Evolutionary conservation across 1,139 yeast species (phyloP), one percentile per base, ranked within the genome.

Genomic region (Geotrichum histeridarum): DNA sequence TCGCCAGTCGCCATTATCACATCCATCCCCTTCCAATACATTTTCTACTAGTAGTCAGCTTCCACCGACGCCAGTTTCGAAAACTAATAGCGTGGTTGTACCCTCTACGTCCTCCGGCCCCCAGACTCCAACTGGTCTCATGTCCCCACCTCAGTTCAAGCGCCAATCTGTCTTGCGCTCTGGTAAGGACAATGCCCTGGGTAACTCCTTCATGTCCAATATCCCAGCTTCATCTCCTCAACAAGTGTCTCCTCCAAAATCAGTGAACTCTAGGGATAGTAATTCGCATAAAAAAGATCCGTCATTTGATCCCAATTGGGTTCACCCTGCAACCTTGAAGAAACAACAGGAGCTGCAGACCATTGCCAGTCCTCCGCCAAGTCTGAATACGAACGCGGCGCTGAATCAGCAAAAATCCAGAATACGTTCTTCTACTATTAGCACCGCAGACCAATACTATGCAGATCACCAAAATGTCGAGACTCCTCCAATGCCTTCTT

Each of bases 301-400:
- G 7, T 64, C 67, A 15, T 64, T 64, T 49, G 64, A 64, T 53
- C 57, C 56, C 22, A 59, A 63, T 48, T 64, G 67, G 67, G 46
- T 43, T n/a, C 51, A 48, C 22, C 51, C 51, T 33, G 47, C 42
- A 18, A 42, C 51, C 17, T 44, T 18, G 41, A 36, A 15, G 42
- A 51, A 39, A 48, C 51, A 22, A 31, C 38, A 31, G n/a, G 44
- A 46, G 33, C 32, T 15, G 8, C 27, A 44, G 39, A 27, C 18
- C 15, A 50, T 18, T 27, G 17, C 27, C 8, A 49, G 11, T 30
- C 5, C 27, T 30, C 30, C n/a, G n/a, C n/a, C 35, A 30, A 42
- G n/a, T 11, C 15, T 27, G 31, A 22, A 5, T 2, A 5, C 36
- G 9, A 31, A 31, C 14, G 32, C 5, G 31, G 30, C 44, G n/a